These are phyloP conservation scores for Teunomyces panamensis DNA, from an alignment of 805 yeast genomes.

Conservation along the genomic window DNA sequence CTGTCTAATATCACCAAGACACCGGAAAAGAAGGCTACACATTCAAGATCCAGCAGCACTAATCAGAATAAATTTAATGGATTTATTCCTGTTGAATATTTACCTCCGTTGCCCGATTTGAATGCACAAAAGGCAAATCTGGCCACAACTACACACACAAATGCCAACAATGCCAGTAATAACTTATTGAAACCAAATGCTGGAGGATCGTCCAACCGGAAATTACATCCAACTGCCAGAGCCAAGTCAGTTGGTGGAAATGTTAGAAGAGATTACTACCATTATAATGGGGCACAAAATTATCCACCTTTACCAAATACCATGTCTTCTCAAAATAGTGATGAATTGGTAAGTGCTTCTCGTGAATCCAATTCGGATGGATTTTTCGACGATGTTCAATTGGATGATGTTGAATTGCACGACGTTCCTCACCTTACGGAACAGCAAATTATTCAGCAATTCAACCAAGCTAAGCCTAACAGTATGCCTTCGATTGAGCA, in stretches of 20 bases:
- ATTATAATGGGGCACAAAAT: conserved; percentile 21
- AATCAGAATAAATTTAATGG: conserved; percentile 30
- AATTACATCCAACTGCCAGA: conserved; percentile 77
- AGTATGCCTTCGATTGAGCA: conserved; percentile 92
- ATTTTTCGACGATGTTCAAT: conserved; percentile 57
- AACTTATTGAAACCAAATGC: conserved; percentile 8
- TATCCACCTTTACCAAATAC: conserved; percentile 45
- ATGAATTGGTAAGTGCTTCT: conserved; percentile 26
- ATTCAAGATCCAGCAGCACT: conserved; percentile 5
- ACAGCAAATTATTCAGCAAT: conserved; percentile 40
- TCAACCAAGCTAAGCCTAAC: conserved; percentile 60
- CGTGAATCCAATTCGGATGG: conserved; percentile 36
- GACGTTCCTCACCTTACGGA: conserved; percentile 38
- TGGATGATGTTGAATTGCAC: conserved; percentile 33
- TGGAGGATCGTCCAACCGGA: conserved; percentile 18
- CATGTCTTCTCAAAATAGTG: conserved; percentile 44
- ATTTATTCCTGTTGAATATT: conserved; percentile 40
- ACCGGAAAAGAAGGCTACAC: conserved; percentile 5
- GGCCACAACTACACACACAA: neutral
- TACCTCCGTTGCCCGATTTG: conserved; percentile 45
- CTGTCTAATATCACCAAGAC: neutral
- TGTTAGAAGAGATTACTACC: conserved; percentile 58
- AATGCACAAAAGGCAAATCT: conserved; percentile 19
- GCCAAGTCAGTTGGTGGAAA: conserved; percentile 85
- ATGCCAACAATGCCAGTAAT: neutral